phyloP scores from a whole-genome alignment of 176 grass and related monocot species.

The Avena sativa region DNA sequence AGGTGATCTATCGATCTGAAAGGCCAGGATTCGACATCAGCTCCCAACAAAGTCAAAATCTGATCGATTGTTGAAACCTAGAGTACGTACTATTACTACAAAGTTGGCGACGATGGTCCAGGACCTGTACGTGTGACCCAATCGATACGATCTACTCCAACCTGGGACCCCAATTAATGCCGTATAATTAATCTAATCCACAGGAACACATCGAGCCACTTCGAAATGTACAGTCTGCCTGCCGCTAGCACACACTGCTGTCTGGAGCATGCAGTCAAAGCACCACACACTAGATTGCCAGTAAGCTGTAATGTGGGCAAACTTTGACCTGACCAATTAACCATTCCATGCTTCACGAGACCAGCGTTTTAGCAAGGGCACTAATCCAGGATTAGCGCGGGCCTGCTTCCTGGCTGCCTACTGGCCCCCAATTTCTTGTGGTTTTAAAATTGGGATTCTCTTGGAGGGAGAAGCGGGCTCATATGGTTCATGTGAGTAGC shows the following conservation, averaged over 20 bases:
- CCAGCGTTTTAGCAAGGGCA: slow-evolving; percentile 37
- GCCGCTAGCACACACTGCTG: not conserved
- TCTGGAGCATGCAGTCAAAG: slow-evolving; percentile 56
- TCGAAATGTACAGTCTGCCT: slow-evolving; percentile 13
- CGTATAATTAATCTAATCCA: slow-evolving; percentile 26
- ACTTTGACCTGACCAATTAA: slow-evolving; percentile 33
- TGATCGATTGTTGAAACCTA: too few species aligned
- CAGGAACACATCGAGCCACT: slow-evolving; percentile 58
- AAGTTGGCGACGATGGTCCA: too few species aligned
- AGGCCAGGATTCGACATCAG: too few species aligned
- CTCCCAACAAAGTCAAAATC: too few species aligned
- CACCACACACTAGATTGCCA: not conserved
- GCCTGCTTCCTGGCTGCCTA: slow-evolving; percentile 50
- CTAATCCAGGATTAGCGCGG: slow-evolving; percentile 61
- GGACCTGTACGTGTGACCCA: too few species aligned
- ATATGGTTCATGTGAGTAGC: slow-evolving; percentile 43
- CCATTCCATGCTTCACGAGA: not conserved
- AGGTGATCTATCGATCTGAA: too few species aligned
- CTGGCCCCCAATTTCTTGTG: not conserved
- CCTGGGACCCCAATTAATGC: not conserved
- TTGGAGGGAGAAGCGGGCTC: slow-evolving; percentile 17
- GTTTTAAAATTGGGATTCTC: slow-evolving; percentile 28
- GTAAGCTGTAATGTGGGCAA: slow-evolving; percentile 39
- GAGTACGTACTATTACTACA: too few species aligned
- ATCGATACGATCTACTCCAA: too few species aligned